phyloP scores from a whole-genome alignment of 2,329 filamentous ascomycete species.

The Talaromyces sp. region DNA sequence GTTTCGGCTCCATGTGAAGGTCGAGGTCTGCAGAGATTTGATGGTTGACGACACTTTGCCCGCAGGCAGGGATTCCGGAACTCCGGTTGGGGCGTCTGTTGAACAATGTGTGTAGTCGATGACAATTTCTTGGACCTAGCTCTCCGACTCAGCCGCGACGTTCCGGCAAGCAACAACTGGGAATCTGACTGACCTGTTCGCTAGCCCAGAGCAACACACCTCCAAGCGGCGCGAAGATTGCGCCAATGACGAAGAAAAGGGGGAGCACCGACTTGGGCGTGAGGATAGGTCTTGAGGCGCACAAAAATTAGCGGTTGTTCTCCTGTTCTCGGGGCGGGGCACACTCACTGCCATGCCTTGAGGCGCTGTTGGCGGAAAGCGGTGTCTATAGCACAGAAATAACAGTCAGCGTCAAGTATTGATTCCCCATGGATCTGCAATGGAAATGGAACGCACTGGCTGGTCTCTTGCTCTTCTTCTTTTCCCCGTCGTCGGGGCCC shows the following conservation, averaged over 20 bases:
- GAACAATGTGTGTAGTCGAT: constrained; percentile 85
- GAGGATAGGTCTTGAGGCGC: constrained; percentile 66
- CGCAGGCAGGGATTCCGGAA: neutral
- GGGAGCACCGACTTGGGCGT: constrained; percentile 91
- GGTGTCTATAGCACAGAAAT: constrained; percentile 58
- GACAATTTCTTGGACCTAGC: constrained; percentile 77
- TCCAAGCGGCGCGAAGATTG: constrained; percentile 91
- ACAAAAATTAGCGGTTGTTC: constrained; percentile 4
- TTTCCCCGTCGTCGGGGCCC: constrained; percentile 45
- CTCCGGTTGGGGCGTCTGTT: constrained; percentile 46
- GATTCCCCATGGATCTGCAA: neutral
- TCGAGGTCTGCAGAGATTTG: constrained; percentile 45
- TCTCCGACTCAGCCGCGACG: neutral
- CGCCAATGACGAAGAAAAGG: constrained; percentile 81
- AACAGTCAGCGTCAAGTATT: neutral
- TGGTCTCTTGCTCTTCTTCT: constrained; percentile 87
- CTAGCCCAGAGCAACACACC: constrained; percentile 82
- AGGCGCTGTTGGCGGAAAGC: constrained; percentile 94
- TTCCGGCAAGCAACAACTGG: neutral
- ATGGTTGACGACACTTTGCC: constrained; percentile 64
- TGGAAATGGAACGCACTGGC: constrained; percentile 59
- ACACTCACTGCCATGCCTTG: constrained; percentile 94
- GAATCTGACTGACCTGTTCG: constrained; percentile 56
- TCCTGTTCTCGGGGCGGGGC: constrained; percentile 8
- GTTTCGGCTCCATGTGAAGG: constrained; percentile 24